Evolutionary conservation across 1,139 yeast genomes (phyloP), one percentile per base, ranked within the genome.

Genomic region (Kurtzmaniella quercitrusa): DNA sequence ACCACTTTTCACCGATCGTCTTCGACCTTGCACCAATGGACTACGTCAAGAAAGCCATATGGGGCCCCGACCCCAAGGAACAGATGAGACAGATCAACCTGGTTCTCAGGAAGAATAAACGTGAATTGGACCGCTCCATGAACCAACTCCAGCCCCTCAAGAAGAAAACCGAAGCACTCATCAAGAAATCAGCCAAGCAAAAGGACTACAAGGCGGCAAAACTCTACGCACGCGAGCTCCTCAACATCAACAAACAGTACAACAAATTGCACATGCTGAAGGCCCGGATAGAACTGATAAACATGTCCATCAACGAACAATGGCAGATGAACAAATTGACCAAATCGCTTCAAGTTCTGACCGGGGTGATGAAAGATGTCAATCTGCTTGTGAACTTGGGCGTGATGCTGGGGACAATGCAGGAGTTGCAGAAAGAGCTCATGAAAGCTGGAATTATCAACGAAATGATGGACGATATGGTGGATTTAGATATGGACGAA

Each of bases 41-140:
- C 53, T 81, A 70, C 56, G 65, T 91, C 39, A 90, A 88, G 66
- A 82, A 82, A 59, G 87, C 91, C 9, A 82, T 91, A 42, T 91
- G 94, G 83, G 98, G 98, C 1, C 96, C 96, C 0, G 96, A 90
- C 61, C 96, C 97, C 39, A 84, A 84, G 57, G 98, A 93, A 58
- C 97, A 89, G 56, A 87, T 85, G 73, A 75, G 95, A 45, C 86
- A 83, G 57, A 88, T 95, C 56, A 91, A 87, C 60, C 75, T 81
- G 40, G 73, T 90, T 29, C 77, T 93, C 44, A 82, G 98, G 45
- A 87, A 85, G 65, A 94, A 91, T 63, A 82, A 83, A 51, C 73
- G 98, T 45, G 91, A 85, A 58, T 66, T 91, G 42, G 98, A 93
- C 53, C 70, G 85, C 50, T 77, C 85, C 29, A 69, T 85, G 49